Percentiles rank a stretch among this genome's conserved stretches.
phyloP scores from a whole-genome alignment of 352 stramenopile genomes.

The Phytophthora pistaciae region DNA sequence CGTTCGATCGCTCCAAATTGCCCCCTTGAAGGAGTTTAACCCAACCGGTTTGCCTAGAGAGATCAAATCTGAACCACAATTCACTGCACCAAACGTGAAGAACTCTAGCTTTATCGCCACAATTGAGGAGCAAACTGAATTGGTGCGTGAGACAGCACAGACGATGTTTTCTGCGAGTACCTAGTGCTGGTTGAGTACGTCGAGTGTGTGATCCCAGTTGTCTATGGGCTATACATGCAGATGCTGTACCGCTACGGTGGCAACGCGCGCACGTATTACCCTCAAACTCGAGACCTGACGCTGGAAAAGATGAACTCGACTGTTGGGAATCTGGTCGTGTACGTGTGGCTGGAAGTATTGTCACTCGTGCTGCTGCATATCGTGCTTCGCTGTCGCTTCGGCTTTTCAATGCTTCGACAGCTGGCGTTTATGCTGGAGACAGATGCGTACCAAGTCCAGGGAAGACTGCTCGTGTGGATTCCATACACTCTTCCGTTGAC shows the following conservation, averaged over 20 bases:
- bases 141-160: slow-evolving; percentile 2
- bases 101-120: neutral
- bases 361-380: neutral
- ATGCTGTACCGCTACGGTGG: neutral
- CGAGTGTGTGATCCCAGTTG: slow-evolving; percentile 20
- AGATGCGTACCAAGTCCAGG: neutral
- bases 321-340: neutral
- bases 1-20: neutral
- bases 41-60: neutral
- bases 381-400: neutral
- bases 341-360: slow-evolving; percentile 5
- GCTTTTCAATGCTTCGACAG: neutral
- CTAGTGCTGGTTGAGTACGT: slow-evolving; percentile 24
- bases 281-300: neutral
- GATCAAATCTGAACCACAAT: neutral
- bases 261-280: neutral
- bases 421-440: neutral
- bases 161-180: slow-evolving; percentile 32
- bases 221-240: slow-evolving; percentile 9
- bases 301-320: neutral
- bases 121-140: slow-evolving; percentile 2
- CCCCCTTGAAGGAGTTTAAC: neutral
- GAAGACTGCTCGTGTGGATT: neutral
- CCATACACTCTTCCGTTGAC: neutral
- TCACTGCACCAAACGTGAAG: neutral